Conservation (phyloP, 73 alveolate species). For the Paramecium pentaurelia region DNA sequence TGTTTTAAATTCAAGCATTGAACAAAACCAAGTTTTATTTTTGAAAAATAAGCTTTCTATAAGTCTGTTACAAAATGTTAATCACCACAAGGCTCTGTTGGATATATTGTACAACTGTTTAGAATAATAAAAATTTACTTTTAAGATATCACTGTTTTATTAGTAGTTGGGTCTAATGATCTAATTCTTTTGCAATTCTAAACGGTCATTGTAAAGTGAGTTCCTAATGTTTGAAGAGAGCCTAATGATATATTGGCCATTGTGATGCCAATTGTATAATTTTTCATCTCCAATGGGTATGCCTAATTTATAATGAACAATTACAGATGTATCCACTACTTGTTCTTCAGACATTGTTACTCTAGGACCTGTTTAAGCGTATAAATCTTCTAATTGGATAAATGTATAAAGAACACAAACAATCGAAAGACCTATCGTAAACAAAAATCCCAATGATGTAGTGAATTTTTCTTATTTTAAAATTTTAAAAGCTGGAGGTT, state of each 20-base stretch:
- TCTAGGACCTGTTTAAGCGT: background rate
- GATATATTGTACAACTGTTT: background rate
- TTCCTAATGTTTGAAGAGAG: background rate
- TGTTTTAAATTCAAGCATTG: background rate
- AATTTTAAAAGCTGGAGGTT: background rate
- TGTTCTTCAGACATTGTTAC: background rate
- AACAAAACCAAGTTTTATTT: background rate
- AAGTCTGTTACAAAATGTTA: background rate
- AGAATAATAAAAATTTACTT: background rate
- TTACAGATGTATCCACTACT: background rate
- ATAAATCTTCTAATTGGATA: background rate
- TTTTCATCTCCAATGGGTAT: background rate
- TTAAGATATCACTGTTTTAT: background rate
- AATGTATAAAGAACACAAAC: background rate
- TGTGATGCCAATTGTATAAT: conserved; percentile 12
- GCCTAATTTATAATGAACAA: background rate
- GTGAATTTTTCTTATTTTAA: background rate
- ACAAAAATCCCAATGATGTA: background rate
- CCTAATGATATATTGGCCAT: background rate
- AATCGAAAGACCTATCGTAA: background rate
- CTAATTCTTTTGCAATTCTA: conserved; percentile 16
- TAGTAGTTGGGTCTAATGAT: background rate
- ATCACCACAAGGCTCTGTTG: background rate
- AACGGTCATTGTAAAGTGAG: background rate
- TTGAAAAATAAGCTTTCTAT: background rate